Evolutionary conservation across 2,329 filamentous ascomycete genomes (phyloP).

Genomic region (Fusarium phyllophilum): DNA sequence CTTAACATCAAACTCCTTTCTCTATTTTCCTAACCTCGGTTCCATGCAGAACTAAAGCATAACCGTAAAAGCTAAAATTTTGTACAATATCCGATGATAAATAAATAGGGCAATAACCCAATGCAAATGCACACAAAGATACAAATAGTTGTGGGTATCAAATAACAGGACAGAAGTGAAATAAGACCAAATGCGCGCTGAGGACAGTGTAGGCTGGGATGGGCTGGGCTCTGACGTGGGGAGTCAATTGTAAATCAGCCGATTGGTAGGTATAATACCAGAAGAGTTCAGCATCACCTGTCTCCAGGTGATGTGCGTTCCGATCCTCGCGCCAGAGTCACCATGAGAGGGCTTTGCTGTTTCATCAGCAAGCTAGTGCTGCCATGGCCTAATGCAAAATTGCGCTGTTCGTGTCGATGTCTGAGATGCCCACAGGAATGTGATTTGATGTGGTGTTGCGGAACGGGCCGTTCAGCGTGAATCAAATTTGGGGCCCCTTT

Average conservation of each 20-base stretch:
- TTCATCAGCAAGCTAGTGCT: constrained; percentile 2
- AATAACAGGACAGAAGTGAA: constrained; percentile 43
- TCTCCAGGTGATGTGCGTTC: not conserved
- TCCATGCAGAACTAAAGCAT: constrained; percentile 24
- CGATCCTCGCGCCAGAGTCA: not conserved
- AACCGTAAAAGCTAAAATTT: constrained; percentile 7
- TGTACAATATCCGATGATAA: constrained; percentile 21
- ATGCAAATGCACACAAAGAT: constrained; percentile 24
- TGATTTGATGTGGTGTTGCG: constrained; percentile 13
- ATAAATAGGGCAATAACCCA: constrained; percentile 3
- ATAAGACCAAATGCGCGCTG: constrained; percentile 5
- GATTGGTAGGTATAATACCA: not conserved
- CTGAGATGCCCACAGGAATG: constrained; percentile 25
- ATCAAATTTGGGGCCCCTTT: constrained; percentile 19
- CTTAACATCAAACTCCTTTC: constrained; percentile 4
- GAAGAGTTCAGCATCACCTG: not conserved
- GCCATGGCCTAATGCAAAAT: constrained; percentile 5
- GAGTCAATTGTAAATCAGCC: not conserved
- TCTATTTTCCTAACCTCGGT: constrained; percentile 30
- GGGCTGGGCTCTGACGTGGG: constrained; percentile 1
- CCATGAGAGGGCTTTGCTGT: not conserved
- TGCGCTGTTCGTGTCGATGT: constrained; percentile 24
- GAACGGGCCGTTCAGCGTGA: constrained; percentile 39
- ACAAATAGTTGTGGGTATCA: constrained; percentile 42
- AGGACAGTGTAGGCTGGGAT: not conserved